Evolutionary conservation across 768 basidiomycete genomes (phyloP), one percentile per base, ranked within the genome.

Genomic region (Boletus eberwhitei): DNA sequence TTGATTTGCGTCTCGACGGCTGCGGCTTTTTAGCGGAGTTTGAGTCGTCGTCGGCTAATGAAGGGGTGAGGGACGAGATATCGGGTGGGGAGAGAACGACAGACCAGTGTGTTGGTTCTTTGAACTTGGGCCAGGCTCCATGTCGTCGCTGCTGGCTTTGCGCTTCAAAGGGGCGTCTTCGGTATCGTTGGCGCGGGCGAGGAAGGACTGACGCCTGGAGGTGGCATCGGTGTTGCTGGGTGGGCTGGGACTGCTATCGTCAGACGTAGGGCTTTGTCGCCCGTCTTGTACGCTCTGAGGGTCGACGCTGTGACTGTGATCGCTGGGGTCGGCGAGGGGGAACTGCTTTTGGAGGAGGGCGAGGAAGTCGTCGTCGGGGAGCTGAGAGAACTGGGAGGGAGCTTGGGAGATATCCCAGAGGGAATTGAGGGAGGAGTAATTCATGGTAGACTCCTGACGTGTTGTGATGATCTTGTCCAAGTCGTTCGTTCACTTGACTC

Each of bases 191-290:
- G 64, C 66, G 47, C 66, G 66, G 26, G 48, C 49, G 14, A 59
- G 59, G 14, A 56, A 43, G 24, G 61, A 59, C 39, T 62, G 64
- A 2, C 52, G 58, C 19, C 57, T 56, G 39, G 69, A 74, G 26
- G 32, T 2, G 0, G 63, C 37, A 44, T 72, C 72, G 34, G 64
- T 59, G 22, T 74, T 71, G 60, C 81, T 81, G 5, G 85, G 80
- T 3, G 90, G 88, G 60, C 88, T 91, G 35, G 90, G 88, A 57
- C 86, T 88, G 70, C 85, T 88, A 62, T 88, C 87, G 61, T 88
- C 88, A 0, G 86, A 86, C 2, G 83, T 79, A 5, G 89, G 84
- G 50, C 48, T 49, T 14, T 62, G 50, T 16, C 75, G 75, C 12
- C 1, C 22, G 31, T 50, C 52, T 26, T 77, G 76, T 37, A 86